Evolutionary conservation across 345 rosid species (phyloP), one percentile per base, ranked within the genome.

Genomic region (Bruguiera gymnorhiza): DNA sequence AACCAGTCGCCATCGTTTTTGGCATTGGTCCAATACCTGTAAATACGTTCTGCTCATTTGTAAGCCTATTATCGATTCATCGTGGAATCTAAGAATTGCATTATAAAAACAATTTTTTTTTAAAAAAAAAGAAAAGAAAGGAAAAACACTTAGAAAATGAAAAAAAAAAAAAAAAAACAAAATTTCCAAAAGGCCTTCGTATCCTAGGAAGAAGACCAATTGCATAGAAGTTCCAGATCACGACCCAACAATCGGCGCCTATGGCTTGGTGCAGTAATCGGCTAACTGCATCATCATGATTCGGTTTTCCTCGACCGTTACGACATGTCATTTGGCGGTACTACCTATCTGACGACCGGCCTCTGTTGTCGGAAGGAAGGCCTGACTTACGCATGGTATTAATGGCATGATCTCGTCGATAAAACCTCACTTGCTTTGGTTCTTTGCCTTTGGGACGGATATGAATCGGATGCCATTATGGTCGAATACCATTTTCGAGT

Each of bases 231-330:
- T 36, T 36, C 39, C 39, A 7, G 39, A 1, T 36, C 1, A 36
- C 39, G 1, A 31, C 32, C 70, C 30, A 60, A 60, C 52, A 37
- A 62, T 61, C 70, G 71, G 79, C 63, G 32, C 32, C 32, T 70
- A 26, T 76, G 79, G 79, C 74, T 76, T 1, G 69, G 71, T 30
- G 68, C 74, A 37, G 37, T 75, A 63, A 66, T 65, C 1, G 36
- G 36, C 6, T 3, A 32, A 32, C 3, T 5, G 67, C 52, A 0
- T 65, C 78, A 9, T 75, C 78, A 18, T 70, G 70, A 37, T 46
- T 46, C 36, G 66, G 9, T 65, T 64, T 76, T 70, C 67, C 67
- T 75, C n/a, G 37, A 34, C 21, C 65, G 7, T 2, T 61, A 8
- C 52, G 70, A 24, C 75, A 56, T 16, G 27, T 52, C 1, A 57